Conservation (phyloP, 768 basidiomycete species). For the Leccinum longicurvipes region DNA sequence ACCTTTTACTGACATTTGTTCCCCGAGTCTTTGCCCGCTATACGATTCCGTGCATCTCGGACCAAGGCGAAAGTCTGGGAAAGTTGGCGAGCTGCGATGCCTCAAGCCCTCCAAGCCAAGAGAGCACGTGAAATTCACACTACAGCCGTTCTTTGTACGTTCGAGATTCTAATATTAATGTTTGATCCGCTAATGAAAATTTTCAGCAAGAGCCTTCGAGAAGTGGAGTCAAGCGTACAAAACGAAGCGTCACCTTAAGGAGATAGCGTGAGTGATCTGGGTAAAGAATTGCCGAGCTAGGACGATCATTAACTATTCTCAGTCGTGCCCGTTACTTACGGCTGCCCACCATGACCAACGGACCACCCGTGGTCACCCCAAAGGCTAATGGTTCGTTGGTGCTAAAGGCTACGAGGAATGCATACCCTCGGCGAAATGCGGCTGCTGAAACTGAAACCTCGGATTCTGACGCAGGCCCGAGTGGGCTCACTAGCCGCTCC, state of each 20-base stretch:
- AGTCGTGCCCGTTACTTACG: constrained; percentile 83
- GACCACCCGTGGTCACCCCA: constrained; percentile 28
- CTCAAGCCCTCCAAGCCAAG: constrained; percentile 62
- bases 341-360: constrained; percentile 55
- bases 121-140: constrained; percentile 62
- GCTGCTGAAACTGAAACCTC: constrained; percentile 30
- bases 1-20: constrained; percentile 8
- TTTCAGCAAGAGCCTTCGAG: constrained; percentile 49
- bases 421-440: constrained; percentile 29
- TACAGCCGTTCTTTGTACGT: constrained; percentile 55
- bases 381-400: constrained; percentile 27
- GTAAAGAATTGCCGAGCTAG: constrained; percentile 9
- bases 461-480: constrained; percentile 29
- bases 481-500: constrained; percentile 23
- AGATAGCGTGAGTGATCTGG: constrained; percentile 67
- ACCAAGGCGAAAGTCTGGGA: constrained; percentile 61
- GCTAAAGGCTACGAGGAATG: constrained; percentile 28
- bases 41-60: constrained; percentile 66
- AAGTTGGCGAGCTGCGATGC: constrained; percentile 67
- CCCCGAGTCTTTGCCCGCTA: constrained; percentile 71
- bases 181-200: constrained; percentile 8
- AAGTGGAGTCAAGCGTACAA: constrained; percentile 69
- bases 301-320: constrained; percentile 26
- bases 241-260: constrained; percentile 71
- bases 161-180: constrained; percentile 1